phyloP scores from a whole-genome alignment of 129 eudicot genomes.

The Flaveria trinervia region DNA sequence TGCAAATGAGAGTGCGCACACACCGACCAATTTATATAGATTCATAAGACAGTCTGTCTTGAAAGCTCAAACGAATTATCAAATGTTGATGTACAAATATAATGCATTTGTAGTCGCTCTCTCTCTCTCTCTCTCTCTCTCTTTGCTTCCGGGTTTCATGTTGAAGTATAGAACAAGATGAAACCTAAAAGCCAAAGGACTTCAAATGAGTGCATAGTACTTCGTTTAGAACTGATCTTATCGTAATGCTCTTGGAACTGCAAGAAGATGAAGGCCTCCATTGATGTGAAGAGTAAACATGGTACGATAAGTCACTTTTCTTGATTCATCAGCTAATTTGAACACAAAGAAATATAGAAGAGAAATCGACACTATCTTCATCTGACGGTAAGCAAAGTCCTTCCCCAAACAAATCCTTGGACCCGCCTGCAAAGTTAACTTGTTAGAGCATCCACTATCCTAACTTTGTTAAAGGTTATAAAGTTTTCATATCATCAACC shows the following conservation, averaged over 20 bases:
- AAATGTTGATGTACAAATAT: too few species aligned
- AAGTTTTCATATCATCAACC: background rate
- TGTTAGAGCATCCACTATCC: background rate
- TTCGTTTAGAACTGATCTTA: background rate
- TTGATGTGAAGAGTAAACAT: conserved; percentile 75
- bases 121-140: too few species aligned
- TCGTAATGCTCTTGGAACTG: conserved; percentile 44
- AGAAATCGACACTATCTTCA: conserved; percentile 68
- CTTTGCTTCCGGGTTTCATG: too few species aligned
- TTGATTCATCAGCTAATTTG: conserved; percentile 47
- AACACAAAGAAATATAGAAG: conserved; percentile 58
- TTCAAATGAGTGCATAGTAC: too few species aligned
- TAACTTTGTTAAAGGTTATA: background rate
- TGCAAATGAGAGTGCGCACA: too few species aligned
- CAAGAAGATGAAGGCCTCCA: conserved; percentile 64
- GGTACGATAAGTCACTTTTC: conserved; percentile 55
- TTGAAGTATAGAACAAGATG: too few species aligned
- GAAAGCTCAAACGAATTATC: too few species aligned
- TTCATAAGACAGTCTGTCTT: too few species aligned
- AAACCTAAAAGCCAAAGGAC: too few species aligned
- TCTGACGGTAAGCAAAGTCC: conserved; percentile 82
- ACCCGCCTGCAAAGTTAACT: conserved; percentile 59
- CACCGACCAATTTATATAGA: too few species aligned
- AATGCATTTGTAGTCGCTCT: too few species aligned
- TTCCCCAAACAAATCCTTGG: conserved; percentile 76